A percentile compares a stretch with the other conserved stretches of the same genome.
Conservation (phyloP, 2,329 filamentous ascomycete genomes). For the Diaporthe capsici region DNA sequence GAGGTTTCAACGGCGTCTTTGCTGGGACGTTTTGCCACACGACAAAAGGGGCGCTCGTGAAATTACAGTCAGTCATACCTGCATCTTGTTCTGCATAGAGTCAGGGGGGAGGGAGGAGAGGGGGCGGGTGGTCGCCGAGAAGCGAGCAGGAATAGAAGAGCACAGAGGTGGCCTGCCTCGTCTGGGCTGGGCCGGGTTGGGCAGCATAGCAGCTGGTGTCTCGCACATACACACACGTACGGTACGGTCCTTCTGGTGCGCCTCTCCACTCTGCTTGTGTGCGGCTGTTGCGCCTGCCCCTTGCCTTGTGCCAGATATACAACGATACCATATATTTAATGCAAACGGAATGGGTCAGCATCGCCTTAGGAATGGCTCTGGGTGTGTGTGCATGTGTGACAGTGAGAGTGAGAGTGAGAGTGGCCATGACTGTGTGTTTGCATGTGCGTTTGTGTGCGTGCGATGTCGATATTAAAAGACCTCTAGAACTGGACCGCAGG, state of each 20-base stretch:
- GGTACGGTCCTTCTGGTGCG: slow-evolving; percentile 21
- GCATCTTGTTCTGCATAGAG: slow-evolving; percentile 39
- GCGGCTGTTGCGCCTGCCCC: slow-evolving; percentile 5
- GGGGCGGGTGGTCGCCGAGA: background rate
- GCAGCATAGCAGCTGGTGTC: background rate
- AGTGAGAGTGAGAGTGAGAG: rapidly evolving
- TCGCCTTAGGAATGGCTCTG: background rate
- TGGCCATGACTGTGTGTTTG: background rate
- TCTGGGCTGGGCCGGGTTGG: background rate
- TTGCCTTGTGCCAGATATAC: background rate
- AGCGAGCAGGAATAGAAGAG: background rate
- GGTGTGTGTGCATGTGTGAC: background rate
- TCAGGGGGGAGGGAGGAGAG: background rate
- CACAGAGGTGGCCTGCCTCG: background rate
- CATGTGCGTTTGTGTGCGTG: no score
- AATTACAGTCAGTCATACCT: slow-evolving; percentile 35
- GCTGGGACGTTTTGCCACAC: background rate
- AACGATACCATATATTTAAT: slow-evolving; percentile 39
- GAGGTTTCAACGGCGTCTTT: slow-evolving; percentile 24
- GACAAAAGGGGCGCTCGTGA: slow-evolving; percentile 32
- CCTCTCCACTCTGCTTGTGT: background rate
- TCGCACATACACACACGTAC: background rate
- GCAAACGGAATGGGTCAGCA: background rate
- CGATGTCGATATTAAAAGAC: background rate
- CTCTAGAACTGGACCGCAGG: background rate